Evolutionary conservation across 2,329 filamentous ascomycete species (phyloP), one percentile per base, ranked within the genome.

Genomic region (Biscogniauxia mediterranea): DNA sequence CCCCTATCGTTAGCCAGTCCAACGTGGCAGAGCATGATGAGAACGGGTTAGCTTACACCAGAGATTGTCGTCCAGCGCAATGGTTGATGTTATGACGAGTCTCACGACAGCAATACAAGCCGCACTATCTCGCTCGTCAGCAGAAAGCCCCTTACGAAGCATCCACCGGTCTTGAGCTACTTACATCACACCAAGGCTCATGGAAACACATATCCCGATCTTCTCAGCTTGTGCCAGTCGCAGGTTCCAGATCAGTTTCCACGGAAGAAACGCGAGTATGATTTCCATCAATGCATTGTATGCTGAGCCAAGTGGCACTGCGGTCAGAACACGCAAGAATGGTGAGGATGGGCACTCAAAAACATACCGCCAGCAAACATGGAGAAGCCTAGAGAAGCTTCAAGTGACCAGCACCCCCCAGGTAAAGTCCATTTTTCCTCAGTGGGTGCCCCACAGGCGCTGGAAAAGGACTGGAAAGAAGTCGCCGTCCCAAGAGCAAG

Each of bases 131-230:
- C 28, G 15, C 13, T 46, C 38, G 38, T 46, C 17, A 46, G 15
- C 38, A 46, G 2, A n/a, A 32, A 15, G 38, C 17, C 13, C 3
- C 38, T 46, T 17, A 11, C 38, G 17, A n/a, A 46, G 13, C 38
- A 46, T 46, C 11, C 2, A 46, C 13, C 5, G 17, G 15, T 5
- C 13, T 52, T 1, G 15, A 9, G 19, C 23, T 7, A 46, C 54
- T 42, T 42, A 55, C 54, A 55, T 38, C 19, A 46, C n/a, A 38
- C 54, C 54, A 20, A 55, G 54, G 23, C 54, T 55, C 54, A 55
- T 38, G 8, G 54, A 26, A 11, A 42, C 8, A 20, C 25, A 20
- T 20, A 20, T 32, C 6, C 54, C 54, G 21, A 19, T 13, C 21
- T 55, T 55, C n/a, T 55, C 54, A 21, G 15, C 26, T 23, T 5